phyloP scores from a whole-genome alignment of 495 filamentous ascomycete species.

The Sporormia fimetaria region DNA sequence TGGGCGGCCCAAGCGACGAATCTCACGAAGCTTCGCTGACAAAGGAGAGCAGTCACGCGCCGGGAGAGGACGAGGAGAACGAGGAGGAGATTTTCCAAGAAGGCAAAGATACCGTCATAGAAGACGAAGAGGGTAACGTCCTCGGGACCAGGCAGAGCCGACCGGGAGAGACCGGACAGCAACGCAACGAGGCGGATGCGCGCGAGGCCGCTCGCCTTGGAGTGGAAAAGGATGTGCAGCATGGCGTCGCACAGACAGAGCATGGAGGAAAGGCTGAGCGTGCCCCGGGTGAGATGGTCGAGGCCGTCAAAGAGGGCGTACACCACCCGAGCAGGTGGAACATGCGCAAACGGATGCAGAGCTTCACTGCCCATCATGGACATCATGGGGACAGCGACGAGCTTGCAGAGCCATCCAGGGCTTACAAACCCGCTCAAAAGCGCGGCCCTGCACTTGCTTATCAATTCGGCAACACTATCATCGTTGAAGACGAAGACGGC shows the following conservation, averaged over 20 bases:
- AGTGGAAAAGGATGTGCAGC: constrained; percentile 39
- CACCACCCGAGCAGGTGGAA: constrained; percentile 17
- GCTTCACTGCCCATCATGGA: constrained; percentile 10
- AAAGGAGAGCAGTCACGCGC: too few species aligned
- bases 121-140: constrained; percentile 83
- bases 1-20: constrained; percentile 29
- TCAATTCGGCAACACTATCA: constrained; percentile 92
- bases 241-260: constrained; percentile 27
- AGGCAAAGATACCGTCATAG: constrained; percentile 69
- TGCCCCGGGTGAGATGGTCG: background rate
- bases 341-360: constrained; percentile 22
- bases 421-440: constrained; percentile 19
- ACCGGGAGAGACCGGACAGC: constrained; percentile 12
- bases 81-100: constrained; percentile 54
- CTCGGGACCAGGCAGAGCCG: constrained; percentile 37
- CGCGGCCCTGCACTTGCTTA: constrained; percentile 72
- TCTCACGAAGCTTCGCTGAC: constrained; percentile 23
- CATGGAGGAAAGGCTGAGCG: constrained; percentile 9
- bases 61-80: constrained; percentile 13
- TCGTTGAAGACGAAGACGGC: constrained; percentile 94
- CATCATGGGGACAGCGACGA: constrained; percentile 1
- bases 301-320: constrained; percentile 18
- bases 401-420: constrained; percentile 11
- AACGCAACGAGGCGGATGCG: constrained; percentile 44
- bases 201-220: constrained; percentile 41